phyloP scores from a whole-genome alignment of 164 flowering plant genomes.

The Hamamelis virginiana region DNA sequence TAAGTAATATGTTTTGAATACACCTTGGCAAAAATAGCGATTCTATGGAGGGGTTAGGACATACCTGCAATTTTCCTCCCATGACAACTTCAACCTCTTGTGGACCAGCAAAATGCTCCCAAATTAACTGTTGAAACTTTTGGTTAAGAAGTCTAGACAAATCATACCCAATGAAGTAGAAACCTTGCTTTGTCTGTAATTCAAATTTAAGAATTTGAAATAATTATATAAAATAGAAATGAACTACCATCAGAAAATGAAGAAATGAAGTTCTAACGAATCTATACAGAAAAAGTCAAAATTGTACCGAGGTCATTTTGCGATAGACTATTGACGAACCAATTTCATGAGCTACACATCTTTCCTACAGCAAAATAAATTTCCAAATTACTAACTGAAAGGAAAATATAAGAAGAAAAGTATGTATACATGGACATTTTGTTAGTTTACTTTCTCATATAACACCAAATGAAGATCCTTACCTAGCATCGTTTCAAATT shows the following conservation, averaged over 20 bases:
- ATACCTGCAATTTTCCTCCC: no score
- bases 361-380: conserved; percentile 65
- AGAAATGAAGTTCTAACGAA: no score
- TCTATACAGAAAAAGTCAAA: background rate
- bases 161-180: conserved; percentile 78
- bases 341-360: conserved; percentile 82
- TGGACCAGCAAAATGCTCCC: no score
- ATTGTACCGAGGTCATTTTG: conserved; percentile 80
- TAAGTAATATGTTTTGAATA: background rate
- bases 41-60: no score
- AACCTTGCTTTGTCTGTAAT: conserved; percentile 82
- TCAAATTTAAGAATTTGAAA: conserved; percentile 8
- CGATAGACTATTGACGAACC: conserved; percentile 88
- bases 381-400: no score
- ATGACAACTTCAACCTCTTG: no score
- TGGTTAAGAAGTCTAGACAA: no score
- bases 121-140: no score
- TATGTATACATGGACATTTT: background rate
- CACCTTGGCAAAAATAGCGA: no score
- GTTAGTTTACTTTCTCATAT: background rate
- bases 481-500: no score
- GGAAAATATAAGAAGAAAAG: background rate
- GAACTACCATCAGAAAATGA: no score
- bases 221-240: background rate
- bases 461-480: no score